Percentiles rank a stretch among this genome's conserved stretches.
These are phyloP conservation scores for Neodidymelliopsis sp. DNA, from an alignment of 2,329 filamentous ascomycete species.

Conservation along the genomic window DNA sequence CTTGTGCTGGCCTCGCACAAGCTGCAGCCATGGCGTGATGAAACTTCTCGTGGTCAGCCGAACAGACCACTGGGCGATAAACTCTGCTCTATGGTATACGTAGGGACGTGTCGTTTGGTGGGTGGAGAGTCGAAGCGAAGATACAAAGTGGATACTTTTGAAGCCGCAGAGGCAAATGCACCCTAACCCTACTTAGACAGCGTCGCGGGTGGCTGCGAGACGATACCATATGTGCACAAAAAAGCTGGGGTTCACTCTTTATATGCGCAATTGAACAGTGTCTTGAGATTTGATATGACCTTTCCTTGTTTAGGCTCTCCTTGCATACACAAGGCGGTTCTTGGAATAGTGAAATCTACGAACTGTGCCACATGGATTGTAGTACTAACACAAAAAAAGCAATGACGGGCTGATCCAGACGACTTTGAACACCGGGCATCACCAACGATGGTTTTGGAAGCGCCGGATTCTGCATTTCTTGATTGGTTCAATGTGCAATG, in stretches of 20 bases:
- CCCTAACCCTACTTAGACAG: no score
- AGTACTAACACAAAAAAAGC: conserved; percentile 2
- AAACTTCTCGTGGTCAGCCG: background rate
- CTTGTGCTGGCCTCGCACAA: conserved; percentile 1
- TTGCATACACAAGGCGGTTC: conserved; percentile 1
- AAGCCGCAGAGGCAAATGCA: background rate
- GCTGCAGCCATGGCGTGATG: conserved; percentile 11
- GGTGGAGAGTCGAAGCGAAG: background rate
- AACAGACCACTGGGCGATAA: background rate
- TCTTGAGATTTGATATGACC: background rate
- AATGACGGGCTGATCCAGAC: background rate
- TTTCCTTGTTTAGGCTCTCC: conserved; percentile 10
- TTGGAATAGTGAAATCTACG: background rate
- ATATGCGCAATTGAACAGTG: background rate
- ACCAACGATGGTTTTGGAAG: no score
- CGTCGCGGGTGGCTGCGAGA: no score
- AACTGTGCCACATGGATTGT: conserved; percentile 5
- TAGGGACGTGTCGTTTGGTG: background rate
- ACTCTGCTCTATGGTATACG: background rate
- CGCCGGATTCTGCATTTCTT: no score
- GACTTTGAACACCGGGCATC: no score
- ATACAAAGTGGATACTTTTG: background rate
- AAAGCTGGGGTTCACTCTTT: background rate
- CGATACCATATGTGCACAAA: background rate
- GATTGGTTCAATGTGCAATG: no score